Evolutionary conservation across 2,329 filamentous ascomycete genomes (phyloP).

Genomic region (Fusarium sp.): DNA sequence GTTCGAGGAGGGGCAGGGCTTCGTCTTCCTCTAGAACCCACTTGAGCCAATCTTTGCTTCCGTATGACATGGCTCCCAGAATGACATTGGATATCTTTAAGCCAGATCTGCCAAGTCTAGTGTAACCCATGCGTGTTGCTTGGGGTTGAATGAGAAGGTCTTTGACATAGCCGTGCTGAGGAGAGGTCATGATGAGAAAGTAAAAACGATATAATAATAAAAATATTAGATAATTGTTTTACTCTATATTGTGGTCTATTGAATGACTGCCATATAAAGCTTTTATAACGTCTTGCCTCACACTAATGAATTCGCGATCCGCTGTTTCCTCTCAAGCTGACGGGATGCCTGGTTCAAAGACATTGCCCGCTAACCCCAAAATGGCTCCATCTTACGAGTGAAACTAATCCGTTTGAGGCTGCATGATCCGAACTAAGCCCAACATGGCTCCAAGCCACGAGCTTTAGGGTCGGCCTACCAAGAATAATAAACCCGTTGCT

Average conservation of each 20-base stretch:
- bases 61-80: background rate
- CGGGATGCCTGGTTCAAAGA: fast-evolving
- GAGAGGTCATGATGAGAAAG: background rate
- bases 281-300: background rate
- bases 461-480: background rate
- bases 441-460: background rate
- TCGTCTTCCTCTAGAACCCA: background rate
- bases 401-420: background rate
- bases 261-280: fast-evolving
- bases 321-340: fast-evolving
- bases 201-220: fast-evolving
- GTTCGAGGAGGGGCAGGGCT: background rate
- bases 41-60: background rate
- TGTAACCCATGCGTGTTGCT: background rate
- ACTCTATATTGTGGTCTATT: fast-evolving
- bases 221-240: fast-evolving
- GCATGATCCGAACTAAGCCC: background rate
- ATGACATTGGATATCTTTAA: background rate
- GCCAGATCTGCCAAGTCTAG: background rate
- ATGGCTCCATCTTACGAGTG: background rate
- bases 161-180: background rate
- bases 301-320: background rate
- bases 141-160: background rate
- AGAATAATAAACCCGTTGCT: fast-evolving
- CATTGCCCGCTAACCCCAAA: background rate